Evolutionary conservation across 1,139 yeast genomes (phyloP).

Genomic region (Saccharomyces hybrid): DNA sequence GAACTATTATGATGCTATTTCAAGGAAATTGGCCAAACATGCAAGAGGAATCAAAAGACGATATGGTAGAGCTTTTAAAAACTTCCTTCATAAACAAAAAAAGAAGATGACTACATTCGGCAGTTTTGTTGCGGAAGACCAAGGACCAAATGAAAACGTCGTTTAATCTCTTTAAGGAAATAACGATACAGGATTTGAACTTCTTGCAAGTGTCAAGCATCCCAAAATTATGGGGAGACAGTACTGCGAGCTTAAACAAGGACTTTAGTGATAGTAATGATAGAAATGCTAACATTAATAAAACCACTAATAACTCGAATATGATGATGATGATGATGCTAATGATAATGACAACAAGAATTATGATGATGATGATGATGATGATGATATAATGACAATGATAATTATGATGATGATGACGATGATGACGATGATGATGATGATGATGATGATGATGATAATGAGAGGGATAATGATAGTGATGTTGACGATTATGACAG

Average conservation of each 20-base stretch:
- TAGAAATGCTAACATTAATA: not conserved
- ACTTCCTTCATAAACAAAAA: not conserved
- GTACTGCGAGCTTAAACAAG: not conserved
- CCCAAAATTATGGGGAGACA: not conserved
- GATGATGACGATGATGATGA: not conserved
- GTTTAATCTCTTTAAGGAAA: not conserved
- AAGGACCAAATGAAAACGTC: not conserved
- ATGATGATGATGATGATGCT: not conserved
- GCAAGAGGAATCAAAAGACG: constrained; percentile 2
- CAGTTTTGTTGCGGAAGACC: not conserved
- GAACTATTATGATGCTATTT: constrained; percentile 8
- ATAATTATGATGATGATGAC: not conserved
- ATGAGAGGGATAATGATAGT: not conserved
- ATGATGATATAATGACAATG: not conserved
- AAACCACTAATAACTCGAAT: not conserved
- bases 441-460: not conserved
- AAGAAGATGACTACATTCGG: not conserved
- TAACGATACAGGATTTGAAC: not conserved
- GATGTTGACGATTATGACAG: constrained; percentile 3
- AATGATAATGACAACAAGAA: not conserved
- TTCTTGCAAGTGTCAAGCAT: not conserved
- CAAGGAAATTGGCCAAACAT: constrained; percentile 7
- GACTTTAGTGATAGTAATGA: not conserved
- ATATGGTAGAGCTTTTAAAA: not conserved
- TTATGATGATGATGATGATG: not conserved